Evolutionary conservation across 371 early-diverging fungal genomes (phyloP).

Genomic region (Mortierella sp.): DNA sequence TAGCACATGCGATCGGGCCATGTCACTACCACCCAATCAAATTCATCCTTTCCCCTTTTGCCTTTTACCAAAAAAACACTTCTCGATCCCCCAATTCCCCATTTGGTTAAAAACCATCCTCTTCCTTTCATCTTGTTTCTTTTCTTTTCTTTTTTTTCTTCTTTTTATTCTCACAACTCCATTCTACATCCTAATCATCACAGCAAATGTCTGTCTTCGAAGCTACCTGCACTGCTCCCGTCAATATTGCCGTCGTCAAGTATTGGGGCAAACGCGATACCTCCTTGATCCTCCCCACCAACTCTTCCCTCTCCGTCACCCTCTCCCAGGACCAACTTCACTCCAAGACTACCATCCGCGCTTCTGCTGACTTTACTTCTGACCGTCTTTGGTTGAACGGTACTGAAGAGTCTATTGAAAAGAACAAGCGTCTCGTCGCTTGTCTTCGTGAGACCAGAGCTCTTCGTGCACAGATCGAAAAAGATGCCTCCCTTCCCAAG

Average conservation of each 20-base stretch:
- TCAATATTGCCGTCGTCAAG: constrained; percentile 99
- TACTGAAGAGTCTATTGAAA: constrained; percentile 84
- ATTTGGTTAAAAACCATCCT: not conserved
- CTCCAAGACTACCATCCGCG: constrained; percentile 92
- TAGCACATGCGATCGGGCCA: constrained; percentile 38
- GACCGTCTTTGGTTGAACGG: constrained; percentile 97
- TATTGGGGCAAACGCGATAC: constrained; percentile 99
- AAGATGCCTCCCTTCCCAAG: constrained; percentile 57
- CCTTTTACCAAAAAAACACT: not conserved
- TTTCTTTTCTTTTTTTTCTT: constrained; percentile 9
- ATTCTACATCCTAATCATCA: not conserved
- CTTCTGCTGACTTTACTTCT: constrained; percentile 69
- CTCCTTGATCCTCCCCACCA: constrained; percentile 93
- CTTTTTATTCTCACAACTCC: not conserved
- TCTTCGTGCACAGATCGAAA: constrained; percentile 78
- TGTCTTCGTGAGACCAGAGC: constrained; percentile 87
- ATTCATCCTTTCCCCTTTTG: not conserved
- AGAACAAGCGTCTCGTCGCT: constrained; percentile 86
- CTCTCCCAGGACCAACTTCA: constrained; percentile 96
- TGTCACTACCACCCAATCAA: constrained; percentile 32
- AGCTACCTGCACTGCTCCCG: constrained; percentile 95
- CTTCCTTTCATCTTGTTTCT: constrained; percentile 5
- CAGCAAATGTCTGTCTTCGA: constrained; percentile 44
- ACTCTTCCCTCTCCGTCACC: constrained; percentile 96
- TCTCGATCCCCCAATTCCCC: not conserved